phyloP scores from a whole-genome alignment of 2,329 filamentous ascomycete species.

The Dothistroma pini region DNA sequence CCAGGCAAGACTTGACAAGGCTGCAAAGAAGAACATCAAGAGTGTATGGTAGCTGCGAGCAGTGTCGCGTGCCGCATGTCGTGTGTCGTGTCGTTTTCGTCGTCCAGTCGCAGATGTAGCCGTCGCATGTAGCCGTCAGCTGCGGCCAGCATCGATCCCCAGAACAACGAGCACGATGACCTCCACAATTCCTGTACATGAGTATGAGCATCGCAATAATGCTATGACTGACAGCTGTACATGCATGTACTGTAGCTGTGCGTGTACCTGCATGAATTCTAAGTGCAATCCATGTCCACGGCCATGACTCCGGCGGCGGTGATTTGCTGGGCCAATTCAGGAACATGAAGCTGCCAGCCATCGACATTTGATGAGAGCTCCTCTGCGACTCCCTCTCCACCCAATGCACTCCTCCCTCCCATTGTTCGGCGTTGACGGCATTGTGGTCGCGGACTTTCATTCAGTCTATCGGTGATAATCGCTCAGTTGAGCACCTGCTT shows the following conservation, averaged over 20 bases:
- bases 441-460: not conserved
- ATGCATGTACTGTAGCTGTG: not conserved
- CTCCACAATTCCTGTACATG: too few relatives aligned
- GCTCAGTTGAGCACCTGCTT: not conserved
- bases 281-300: not conserved
- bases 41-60: slow-evolving; percentile 17
- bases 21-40: slow-evolving; percentile 14
- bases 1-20: slow-evolving; percentile 13
- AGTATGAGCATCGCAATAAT: too few relatives aligned
- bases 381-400: not conserved
- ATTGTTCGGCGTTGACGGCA: not conserved
- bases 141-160: too few relatives aligned
- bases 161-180: too few relatives aligned
- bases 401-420: not conserved
- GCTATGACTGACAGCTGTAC: too few relatives aligned
- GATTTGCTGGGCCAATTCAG: not conserved
- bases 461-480: not conserved
- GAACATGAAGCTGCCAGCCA: not conserved
- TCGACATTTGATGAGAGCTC: not conserved
- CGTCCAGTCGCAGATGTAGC: too few relatives aligned
- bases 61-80: too few relatives aligned
- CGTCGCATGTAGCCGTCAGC: too few relatives aligned
- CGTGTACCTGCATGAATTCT: not conserved
- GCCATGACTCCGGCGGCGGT: not conserved
- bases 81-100: too few relatives aligned